A percentile compares a stretch with the other conserved stretches of the same genome.
These are phyloP conservation scores for Saccharomyces hybrid DNA, from an alignment of 1,139 yeast species.

Conservation along the genomic window DNA sequence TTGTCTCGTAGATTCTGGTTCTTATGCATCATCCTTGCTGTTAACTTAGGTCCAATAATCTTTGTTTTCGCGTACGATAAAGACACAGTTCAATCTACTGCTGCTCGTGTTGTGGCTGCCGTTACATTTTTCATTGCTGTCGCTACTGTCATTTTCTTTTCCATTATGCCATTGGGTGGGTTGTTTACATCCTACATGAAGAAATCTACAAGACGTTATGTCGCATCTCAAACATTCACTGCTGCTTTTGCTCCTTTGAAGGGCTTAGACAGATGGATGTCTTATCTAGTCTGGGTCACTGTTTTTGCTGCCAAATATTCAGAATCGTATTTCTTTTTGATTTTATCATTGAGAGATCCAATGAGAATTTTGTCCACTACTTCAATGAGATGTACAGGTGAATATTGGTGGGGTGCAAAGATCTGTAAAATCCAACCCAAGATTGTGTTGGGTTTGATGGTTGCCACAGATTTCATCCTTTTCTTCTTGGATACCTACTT, in stretches of 20 bases:
- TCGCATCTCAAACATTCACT: slow-evolving; percentile 92
- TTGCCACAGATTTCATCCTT: slow-evolving; percentile 80
- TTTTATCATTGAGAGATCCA: slow-evolving; percentile 88
- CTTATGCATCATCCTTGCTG: slow-evolving; percentile 53
- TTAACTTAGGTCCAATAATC: slow-evolving; percentile 79
- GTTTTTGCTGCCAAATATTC: slow-evolving; percentile 82
- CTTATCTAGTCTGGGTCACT: slow-evolving; percentile 80
- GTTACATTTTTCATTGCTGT: slow-evolving; percentile 87
- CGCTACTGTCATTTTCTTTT: slow-evolving; percentile 73
- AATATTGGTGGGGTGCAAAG: slow-evolving; percentile 69
- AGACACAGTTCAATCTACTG: slow-evolving; percentile 53
- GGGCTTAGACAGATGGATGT: slow-evolving; percentile 95
- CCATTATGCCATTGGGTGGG: slow-evolving; percentile 96
- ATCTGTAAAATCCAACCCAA: slow-evolving; percentile 81
- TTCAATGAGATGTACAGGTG: slow-evolving; percentile 79
- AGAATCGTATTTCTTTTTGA: slow-evolving; percentile 91
- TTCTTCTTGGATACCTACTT: slow-evolving; percentile 97
- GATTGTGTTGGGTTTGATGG: slow-evolving; percentile 86
- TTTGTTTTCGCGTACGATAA: slow-evolving; percentile 83
- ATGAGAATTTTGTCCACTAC: slow-evolving; percentile 63
- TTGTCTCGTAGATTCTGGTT: slow-evolving; percentile 80
- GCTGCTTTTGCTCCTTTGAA: slow-evolving; percentile 75
- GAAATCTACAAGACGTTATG: slow-evolving; percentile 79
- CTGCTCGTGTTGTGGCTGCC: slow-evolving; percentile 76
- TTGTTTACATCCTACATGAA: slow-evolving; percentile 88